Conservation (phyloP, 2,329 filamentous ascomycete species). For the Exserohilum turcica region DNA sequence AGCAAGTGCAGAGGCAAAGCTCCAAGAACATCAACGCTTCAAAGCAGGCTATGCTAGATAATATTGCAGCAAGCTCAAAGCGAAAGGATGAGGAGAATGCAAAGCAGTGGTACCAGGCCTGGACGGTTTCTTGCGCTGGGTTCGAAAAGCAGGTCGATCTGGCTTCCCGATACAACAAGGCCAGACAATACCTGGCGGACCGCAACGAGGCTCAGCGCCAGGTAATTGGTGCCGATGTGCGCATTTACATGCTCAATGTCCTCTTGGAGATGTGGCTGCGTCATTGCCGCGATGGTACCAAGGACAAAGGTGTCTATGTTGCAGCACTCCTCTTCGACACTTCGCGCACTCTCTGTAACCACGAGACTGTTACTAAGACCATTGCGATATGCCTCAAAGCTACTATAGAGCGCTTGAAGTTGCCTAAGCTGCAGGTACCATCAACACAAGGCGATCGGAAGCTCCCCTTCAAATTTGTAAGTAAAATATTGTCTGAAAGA, state of each 20-base stretch:
- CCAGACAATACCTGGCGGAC: slow-evolving; percentile 55
- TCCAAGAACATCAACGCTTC: slow-evolving; percentile 40
- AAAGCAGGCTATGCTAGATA: slow-evolving; percentile 53
- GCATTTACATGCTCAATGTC: slow-evolving; percentile 57
- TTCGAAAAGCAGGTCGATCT: slow-evolving; percentile 55
- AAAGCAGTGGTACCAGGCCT: slow-evolving; percentile 53
- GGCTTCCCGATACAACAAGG: slow-evolving; percentile 55
- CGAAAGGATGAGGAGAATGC: slow-evolving; percentile 50
- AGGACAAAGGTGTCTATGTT: slow-evolving; percentile 38
- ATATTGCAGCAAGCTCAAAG: slow-evolving; percentile 50
- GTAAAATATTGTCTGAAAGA: not conserved
- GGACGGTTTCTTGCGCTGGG: slow-evolving; percentile 53
- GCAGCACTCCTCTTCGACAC: slow-evolving; percentile 43
- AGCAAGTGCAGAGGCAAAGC: slow-evolving; percentile 32
- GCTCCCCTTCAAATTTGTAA: slow-evolving; percentile 51
- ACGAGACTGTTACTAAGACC: slow-evolving; percentile 36
- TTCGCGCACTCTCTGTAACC: slow-evolving; percentile 34
- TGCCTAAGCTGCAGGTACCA: slow-evolving; percentile 46
- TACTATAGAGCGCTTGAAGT: slow-evolving; percentile 47
- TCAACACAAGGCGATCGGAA: slow-evolving; percentile 44
- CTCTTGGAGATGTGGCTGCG: slow-evolving; percentile 57
- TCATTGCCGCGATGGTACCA: slow-evolving; percentile 36
- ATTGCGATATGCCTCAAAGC: slow-evolving; percentile 40
- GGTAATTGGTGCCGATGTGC: slow-evolving; percentile 53
- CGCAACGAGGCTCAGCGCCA: slow-evolving; percentile 49